Base-by-base conservation (phyloP, 164 flowering plant species). In the Aristolochia fimbriata region DNA sequence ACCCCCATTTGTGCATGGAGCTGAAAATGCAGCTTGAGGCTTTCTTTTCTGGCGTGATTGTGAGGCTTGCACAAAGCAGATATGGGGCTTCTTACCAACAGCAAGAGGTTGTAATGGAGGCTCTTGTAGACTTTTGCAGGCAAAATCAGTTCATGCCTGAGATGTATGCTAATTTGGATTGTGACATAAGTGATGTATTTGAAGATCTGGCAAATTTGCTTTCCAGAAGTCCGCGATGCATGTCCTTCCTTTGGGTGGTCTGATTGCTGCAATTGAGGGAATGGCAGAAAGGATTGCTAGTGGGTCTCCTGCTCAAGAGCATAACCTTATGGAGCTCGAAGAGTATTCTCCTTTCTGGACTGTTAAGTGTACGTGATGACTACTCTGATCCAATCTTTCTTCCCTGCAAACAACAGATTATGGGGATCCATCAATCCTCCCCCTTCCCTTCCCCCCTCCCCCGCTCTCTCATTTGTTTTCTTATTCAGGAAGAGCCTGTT, bases 221-320 rank as follows among this genome's bases (percentile, higher is more conserved):
- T 56, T 73, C 76, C 21, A 69, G 64, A 58, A 70, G 73, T 61
- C 70, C 51, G 59, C 73, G 16, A 63, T 73, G 73, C 71, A 73
- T 51, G 37, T 73, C 54, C 73, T 73, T 57, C 73, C 73, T 47
- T 63, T 73, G 59, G 72, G 70, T 27, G 76, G 76, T 43, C 43
- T 70, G 48, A 70, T 70, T 47, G 68, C 76, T 23, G 69, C 70
- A 60, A 70, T 73, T 60, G 68, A 60, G 56, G 77, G 74, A 55
- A 76, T 76, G 76, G 74, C 77, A 22, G 79, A 70, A 65, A 76
- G 77, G 62, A 58, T 67, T 55, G 66, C 64, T 31, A 65, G 62
- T 58, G 67, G 41, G 15, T 59, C 69, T 17, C 59, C 68, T 54
- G 47, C 51, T 45, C 46, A 49, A 21, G 74, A 70, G 57, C 62